Conservation (phyloP, 2,329 filamentous ascomycete genomes). For the Alternaria incomplexa region DNA sequence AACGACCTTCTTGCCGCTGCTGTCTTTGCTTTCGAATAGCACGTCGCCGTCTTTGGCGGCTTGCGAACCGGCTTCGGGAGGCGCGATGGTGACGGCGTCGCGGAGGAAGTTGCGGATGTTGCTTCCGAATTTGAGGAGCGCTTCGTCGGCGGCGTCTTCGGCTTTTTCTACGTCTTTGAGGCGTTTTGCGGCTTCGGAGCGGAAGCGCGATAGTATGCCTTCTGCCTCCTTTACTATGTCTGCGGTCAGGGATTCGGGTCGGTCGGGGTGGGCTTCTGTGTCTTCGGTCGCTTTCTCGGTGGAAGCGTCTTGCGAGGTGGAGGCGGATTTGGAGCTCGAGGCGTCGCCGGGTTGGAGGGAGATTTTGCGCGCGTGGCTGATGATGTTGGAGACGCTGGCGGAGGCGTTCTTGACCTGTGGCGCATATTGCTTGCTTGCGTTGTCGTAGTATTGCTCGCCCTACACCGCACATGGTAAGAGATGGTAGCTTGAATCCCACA, state of each 20-base stretch:
- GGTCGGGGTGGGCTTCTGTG: constrained; percentile 43
- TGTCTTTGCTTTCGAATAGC: constrained; percentile 93
- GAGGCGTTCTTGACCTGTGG: constrained; percentile 81
- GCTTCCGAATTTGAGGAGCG: constrained; percentile 85
- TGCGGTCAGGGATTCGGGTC: constrained; percentile 54
- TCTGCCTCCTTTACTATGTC: constrained; percentile 63
- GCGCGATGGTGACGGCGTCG: constrained; percentile 87
- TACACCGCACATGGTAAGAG: constrained; percentile 44
- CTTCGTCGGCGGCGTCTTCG: constrained; percentile 95
- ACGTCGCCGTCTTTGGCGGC: constrained; percentile 61
- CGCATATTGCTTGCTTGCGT: constrained; percentile 79
- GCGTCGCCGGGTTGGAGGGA: constrained; percentile 58
- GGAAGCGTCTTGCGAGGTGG: constrained; percentile 21
- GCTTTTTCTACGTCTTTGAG: constrained; percentile 89
- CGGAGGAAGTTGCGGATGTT: constrained; percentile 89
- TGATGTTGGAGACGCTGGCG: constrained; percentile 77
- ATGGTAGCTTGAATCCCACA: not conserved
- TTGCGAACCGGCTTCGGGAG: constrained; percentile 62
- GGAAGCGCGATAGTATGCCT: constrained; percentile 76
- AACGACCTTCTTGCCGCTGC: constrained; percentile 87
- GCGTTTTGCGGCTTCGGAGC: constrained; percentile 77
- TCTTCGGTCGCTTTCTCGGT: constrained; percentile 22
- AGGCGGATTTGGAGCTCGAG: constrained; percentile 22
- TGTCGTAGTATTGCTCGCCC: constrained; percentile 88
- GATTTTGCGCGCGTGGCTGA: constrained; percentile 75